A percentile compares a stretch with the other conserved stretches of the same genome.
phyloP scores from a whole-genome alignment of 805 yeast genomes.

The Jamesozyma lodderae region DNA sequence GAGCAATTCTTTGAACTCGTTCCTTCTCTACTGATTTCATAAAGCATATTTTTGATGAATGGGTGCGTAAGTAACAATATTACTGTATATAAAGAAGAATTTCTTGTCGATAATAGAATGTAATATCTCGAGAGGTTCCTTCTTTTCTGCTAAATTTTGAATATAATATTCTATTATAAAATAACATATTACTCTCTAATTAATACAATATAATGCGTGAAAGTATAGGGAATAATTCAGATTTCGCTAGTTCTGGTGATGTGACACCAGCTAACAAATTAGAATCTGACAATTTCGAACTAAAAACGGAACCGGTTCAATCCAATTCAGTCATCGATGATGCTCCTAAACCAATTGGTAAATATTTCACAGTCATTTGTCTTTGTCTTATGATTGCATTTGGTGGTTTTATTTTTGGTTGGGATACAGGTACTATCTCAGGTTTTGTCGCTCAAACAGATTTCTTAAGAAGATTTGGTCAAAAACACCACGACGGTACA shows the following conservation, averaged over 20 bases:
- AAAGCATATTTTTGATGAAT: no score
- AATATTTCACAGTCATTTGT: constrained; percentile 23
- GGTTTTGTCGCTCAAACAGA: constrained; percentile 51
- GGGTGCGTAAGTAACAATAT: no score
- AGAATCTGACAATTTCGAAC: constrained; percentile 6
- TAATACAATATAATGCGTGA: no score
- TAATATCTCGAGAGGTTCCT: no score
- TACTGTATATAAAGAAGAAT: no score
- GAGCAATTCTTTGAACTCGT: no score
- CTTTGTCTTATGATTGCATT: constrained; percentile 13
- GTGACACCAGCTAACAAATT: neutral
- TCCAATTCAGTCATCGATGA: constrained; percentile 6
- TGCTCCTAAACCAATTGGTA: constrained; percentile 24
- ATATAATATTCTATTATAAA: no score
- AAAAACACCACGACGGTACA: constrained; percentile 35
- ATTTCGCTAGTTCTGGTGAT: neutral
- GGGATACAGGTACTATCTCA: constrained; percentile 73
- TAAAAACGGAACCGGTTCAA: constrained; percentile 1
- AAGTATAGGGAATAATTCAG: no score
- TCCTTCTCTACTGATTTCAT: no score
- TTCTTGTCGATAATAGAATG: no score
- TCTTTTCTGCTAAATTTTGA: no score
- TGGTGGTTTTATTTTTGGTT: constrained; percentile 46
- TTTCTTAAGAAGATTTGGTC: constrained; percentile 49
- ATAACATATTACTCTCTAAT: no score